Percentiles rank a stretch among this genome's conserved stretches.
phyloP scores from a whole-genome alignment of 164 flowering plant species.

The Litsea cubeba region DNA sequence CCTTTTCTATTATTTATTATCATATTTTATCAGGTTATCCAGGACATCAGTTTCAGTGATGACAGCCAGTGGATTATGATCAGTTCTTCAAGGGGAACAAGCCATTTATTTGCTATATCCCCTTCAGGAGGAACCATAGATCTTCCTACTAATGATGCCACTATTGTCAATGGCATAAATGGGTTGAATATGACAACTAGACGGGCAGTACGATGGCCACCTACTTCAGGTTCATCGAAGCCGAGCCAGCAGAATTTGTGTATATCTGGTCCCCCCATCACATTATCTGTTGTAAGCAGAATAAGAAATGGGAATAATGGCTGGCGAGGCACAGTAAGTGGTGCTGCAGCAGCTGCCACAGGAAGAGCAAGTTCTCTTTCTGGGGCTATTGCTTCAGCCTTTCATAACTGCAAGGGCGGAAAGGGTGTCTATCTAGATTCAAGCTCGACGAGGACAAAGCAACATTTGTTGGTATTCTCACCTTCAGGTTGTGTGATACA shows the following conservation, averaged over 20 bases:
- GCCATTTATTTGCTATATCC: slow-evolving; percentile 72
- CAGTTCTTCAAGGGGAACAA: slow-evolving; percentile 84
- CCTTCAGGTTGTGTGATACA: slow-evolving; percentile 67
- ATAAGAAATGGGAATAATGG: slow-evolving; percentile 69
- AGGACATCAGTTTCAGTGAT: slow-evolving; percentile 77
- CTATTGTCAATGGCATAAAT: slow-evolving; percentile 14
- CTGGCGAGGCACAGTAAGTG: slow-evolving; percentile 62
- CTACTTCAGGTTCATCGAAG: slow-evolving; percentile 25
- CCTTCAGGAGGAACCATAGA: slow-evolving; percentile 43
- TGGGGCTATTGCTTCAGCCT: slow-evolving; percentile 67
- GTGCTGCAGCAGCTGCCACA: slow-evolving; percentile 79
- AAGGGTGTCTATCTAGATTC: slow-evolving; percentile 17
- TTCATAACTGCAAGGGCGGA: slow-evolving; percentile 46
- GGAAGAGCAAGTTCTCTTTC: slow-evolving; percentile 46
- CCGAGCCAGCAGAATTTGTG: slow-evolving; percentile 30
- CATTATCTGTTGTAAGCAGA: slow-evolving; percentile 63
- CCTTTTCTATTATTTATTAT: not conserved
- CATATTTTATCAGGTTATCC: slow-evolving; percentile 52
- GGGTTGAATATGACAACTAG: slow-evolving; percentile 23
- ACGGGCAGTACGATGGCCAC: slow-evolving; percentile 31
- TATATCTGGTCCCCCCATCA: slow-evolving; percentile 53
- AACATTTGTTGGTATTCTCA: slow-evolving; percentile 64
- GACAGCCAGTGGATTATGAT: slow-evolving; percentile 78
- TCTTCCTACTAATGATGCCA: slow-evolving; percentile 27
- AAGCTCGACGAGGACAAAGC: slow-evolving; percentile 30